Percentiles rank a stretch among this genome's conserved stretches.
phyloP scores from a whole-genome alignment of 768 basidiomycete genomes.

The Boletus reticulatus region DNA sequence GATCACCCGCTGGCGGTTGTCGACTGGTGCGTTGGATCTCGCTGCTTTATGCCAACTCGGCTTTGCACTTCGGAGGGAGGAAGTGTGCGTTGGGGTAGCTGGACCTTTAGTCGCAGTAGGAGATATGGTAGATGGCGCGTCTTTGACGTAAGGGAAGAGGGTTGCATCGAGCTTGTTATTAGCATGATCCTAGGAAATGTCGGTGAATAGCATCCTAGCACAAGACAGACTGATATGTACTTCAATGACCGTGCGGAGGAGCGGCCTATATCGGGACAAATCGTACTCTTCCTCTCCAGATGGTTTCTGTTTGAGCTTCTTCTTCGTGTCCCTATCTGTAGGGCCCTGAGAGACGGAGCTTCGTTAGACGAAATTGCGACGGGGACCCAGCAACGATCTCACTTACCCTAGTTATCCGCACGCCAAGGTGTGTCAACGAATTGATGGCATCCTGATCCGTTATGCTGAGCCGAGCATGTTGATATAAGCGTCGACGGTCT shows the following conservation, averaged over 20 bases:
- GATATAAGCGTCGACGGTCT: slow-evolving; percentile 89
- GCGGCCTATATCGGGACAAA: slow-evolving; percentile 89
- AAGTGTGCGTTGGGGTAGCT: slow-evolving; percentile 50
- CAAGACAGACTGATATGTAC: slow-evolving; percentile 38
- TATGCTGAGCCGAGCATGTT: slow-evolving; percentile 85
- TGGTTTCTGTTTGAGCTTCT: slow-evolving; percentile 75
- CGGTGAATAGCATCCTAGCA: not conserved
- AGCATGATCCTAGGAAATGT: slow-evolving; percentile 67
- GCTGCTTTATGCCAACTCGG: slow-evolving; percentile 87
- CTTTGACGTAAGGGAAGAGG: slow-evolving; percentile 88
- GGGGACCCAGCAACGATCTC: not conserved
- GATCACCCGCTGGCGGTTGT: slow-evolving; percentile 72
- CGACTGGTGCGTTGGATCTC: slow-evolving; percentile 46
- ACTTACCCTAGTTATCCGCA: slow-evolving; percentile 78
- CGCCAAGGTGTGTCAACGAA: slow-evolving; percentile 77
- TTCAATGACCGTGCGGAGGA: slow-evolving; percentile 78
- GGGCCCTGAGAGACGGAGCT: slow-evolving; percentile 47
- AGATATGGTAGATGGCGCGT: slow-evolving; percentile 57
- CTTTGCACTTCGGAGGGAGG: slow-evolving; percentile 85
- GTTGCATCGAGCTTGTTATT: slow-evolving; percentile 72
- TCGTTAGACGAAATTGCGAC: not conserved
- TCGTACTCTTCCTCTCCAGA: slow-evolving; percentile 92
- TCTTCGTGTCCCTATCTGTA: slow-evolving; percentile 75
- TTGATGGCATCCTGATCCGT: slow-evolving; percentile 94
- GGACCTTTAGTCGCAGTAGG: slow-evolving; percentile 46